A percentile compares a stretch with the other conserved stretches of the same genome.
phyloP scores from a whole-genome alignment of 441 rosid species.

The Populus trichocarpa region DNA sequence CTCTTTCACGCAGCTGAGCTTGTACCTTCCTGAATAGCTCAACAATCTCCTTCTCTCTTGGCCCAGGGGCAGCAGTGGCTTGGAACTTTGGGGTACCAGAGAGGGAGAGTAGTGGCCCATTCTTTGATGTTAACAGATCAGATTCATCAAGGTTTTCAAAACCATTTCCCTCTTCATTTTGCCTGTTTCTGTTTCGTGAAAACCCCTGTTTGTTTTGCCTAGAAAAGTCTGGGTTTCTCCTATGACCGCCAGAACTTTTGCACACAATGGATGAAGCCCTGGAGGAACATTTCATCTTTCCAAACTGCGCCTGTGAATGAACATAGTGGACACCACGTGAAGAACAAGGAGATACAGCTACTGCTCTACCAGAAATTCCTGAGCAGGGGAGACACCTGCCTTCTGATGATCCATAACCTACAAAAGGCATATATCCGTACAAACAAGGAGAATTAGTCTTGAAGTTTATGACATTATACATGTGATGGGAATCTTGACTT shows the following conservation, averaged over 20 bases:
- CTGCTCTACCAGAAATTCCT: slow-evolving; percentile 43
- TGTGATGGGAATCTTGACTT: neutral
- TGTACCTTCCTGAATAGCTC: slow-evolving; percentile 81
- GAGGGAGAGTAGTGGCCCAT: slow-evolving; percentile 51
- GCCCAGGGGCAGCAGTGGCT: slow-evolving; percentile 63
- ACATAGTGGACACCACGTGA: slow-evolving; percentile 24
- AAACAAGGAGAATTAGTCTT: neutral
- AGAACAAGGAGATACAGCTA: slow-evolving; percentile 32
- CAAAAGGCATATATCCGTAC: slow-evolving; percentile 15
- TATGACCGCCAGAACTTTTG: slow-evolving; percentile 50
- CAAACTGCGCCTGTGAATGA: slow-evolving; percentile 29
- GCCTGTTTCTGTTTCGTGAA: slow-evolving; percentile 49
- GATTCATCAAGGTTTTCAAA: slow-evolving; percentile 50
- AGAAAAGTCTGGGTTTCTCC: slow-evolving; percentile 65
- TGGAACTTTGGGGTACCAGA: slow-evolving; percentile 54
- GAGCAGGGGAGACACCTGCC: slow-evolving; percentile 37
- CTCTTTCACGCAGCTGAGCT: slow-evolving; percentile 71
- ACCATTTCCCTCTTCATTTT: slow-evolving; percentile 51
- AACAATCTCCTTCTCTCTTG: slow-evolving; percentile 72
- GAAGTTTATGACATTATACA: neutral
- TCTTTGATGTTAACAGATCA: slow-evolving; percentile 45
- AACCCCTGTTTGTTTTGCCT: slow-evolving; percentile 44
- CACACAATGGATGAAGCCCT: slow-evolving; percentile 42
- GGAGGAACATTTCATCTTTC: slow-evolving; percentile 31
- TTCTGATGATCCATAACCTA: slow-evolving; percentile 52